Conservation (phyloP, 23 red algal species). For the Cyanidioschyzon merolae region DNA sequence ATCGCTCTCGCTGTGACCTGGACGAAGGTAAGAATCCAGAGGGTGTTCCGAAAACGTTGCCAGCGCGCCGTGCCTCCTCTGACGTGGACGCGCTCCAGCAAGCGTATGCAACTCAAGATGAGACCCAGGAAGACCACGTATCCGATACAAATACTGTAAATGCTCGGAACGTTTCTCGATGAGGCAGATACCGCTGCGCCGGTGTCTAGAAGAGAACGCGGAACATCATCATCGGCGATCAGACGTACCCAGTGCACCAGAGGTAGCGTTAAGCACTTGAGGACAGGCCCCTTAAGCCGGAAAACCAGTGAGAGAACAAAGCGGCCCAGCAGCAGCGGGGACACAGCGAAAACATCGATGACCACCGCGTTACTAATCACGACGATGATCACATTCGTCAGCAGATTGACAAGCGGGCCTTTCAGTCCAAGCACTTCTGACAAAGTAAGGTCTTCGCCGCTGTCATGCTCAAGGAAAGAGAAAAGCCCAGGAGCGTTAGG, state of each 20-base stretch:
- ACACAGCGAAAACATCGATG: constrained; percentile 3
- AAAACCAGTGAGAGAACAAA: neutral
- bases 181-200: neutral
- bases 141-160: neutral
- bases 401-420: neutral
- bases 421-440: neutral
- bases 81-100: neutral
- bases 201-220: neutral
- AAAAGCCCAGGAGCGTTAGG: neutral
- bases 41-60: neutral
- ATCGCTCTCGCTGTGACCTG: constrained; percentile 53
- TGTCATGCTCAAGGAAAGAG: neutral
- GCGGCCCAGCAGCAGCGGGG: neutral
- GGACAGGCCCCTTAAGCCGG: too few species aligned
- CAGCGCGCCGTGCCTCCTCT: too few species aligned
- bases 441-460: neutral
- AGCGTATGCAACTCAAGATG: neutral
- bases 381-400: neutral
- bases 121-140: neutral
- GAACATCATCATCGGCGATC: neutral
- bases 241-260: neutral
- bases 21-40: constrained; percentile 33
- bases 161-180: neutral
- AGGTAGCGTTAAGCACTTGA: neutral
- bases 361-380: neutral